Evolutionary conservation across 768 basidiomycete genomes (phyloP), one percentile per base, ranked within the genome.

Genomic region (Boletus sp.): DNA sequence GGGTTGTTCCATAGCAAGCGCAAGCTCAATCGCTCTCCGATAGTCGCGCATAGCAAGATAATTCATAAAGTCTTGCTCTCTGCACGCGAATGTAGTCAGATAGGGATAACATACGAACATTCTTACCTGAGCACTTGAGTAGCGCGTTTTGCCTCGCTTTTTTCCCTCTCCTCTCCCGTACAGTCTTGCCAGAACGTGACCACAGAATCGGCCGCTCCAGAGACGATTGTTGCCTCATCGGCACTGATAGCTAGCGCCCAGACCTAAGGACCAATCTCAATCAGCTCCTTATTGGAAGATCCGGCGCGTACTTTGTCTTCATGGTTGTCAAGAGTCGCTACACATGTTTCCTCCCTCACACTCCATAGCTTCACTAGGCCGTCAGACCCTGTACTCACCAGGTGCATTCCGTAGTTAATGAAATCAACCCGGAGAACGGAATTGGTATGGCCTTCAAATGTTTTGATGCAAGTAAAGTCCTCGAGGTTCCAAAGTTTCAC

Each of bases 391-490:
- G 91, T 78, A 55, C 91, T 96, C 44, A 93, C 87, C 38, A 99
- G 75, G 73, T 97, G 94, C 78, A 82, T 78, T 17, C 88, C 95
- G 41, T 75, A 67, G 62, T 88, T 89, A 41, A 98, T 66, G 70
- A 97, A 98, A 64, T 94, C 93, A 30, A 98, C 91, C 48, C 95
- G 77, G 50, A 99, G 73, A 32, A 99, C 93, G 13, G 97, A 97
- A 71, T 98, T 98, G 8, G 93, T 93, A 70, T 99, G 97, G 0
- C 97, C 97, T 73, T 99, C 97, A 63, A 98, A 94, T 21, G 97
- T 98, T 79, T 93, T 84, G 57, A 98, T 68, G 69, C 97, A 99
- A 25, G 90, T 83, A 72, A 87, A 97, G 67, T 98, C 93, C 58
- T 95, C 90, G 59, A 98, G 70, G 71, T 79, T 93, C 97, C 97